These are phyloP conservation scores for Wallacemonas rigidus DNA, from an alignment of 208 protist species.

Conservation along the genomic window DNA sequence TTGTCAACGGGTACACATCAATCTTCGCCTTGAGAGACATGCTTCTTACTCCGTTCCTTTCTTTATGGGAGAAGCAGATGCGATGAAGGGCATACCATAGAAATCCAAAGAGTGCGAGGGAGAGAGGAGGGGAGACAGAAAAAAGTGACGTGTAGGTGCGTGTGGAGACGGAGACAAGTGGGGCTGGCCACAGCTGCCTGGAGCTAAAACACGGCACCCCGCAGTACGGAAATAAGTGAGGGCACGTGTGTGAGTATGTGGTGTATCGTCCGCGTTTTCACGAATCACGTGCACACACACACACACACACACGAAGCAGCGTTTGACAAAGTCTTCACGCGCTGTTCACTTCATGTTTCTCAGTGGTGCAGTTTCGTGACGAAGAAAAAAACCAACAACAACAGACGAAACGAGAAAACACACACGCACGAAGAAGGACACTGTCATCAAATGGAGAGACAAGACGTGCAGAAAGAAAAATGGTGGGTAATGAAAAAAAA, in stretches of 20 bases:
- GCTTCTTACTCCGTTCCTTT: neutral
- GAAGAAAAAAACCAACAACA: neutral
- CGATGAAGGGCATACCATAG: neutral
- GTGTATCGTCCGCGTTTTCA: no score
- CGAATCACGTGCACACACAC: no score
- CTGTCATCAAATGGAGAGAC: no score
- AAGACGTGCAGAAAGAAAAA: conserved; percentile 11
- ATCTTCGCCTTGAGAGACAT: conserved; percentile 79
- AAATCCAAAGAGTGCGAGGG: neutral
- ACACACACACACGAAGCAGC: no score
- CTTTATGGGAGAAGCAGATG: neutral
- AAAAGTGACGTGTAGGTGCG: neutral
- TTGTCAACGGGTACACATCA: conserved; percentile 81
- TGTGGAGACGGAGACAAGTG: neutral
- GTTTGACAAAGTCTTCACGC: no score
- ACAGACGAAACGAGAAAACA: neutral
- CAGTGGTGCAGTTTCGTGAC: no score
- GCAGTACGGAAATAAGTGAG: no score
- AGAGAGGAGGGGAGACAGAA: neutral
- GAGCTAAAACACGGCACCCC: no score
- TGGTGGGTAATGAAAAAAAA: conserved; percentile 9
- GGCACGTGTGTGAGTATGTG: no score
- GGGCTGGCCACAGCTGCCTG: no score
- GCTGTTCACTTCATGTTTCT: no score
- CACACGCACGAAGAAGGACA: neutral